Percentiles rank a stretch among this genome's conserved stretches.
phyloP scores from a whole-genome alignment of 495 filamentous ascomycete species.

The Hypoxylon rickii region DNA sequence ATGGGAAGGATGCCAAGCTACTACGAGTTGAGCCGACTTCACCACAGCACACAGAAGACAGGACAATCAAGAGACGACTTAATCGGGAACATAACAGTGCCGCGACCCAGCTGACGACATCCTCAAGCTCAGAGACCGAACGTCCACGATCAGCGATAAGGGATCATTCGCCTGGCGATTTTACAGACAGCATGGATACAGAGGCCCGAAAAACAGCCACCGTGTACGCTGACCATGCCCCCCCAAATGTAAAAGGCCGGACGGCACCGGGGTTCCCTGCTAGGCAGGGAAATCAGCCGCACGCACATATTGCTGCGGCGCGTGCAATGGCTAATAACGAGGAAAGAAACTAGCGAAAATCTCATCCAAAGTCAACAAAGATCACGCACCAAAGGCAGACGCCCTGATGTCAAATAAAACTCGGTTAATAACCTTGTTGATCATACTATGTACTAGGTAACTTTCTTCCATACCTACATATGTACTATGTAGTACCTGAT shows the following conservation, averaged over 20 bases:
- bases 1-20: not conserved
- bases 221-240: not conserved
- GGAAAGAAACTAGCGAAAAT: not conserved
- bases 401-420: too few relatives aligned
- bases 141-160: not conserved
- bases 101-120: not conserved
- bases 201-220: not conserved
- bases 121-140: not conserved
- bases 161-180: not conserved
- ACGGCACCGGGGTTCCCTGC: not conserved
- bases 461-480: not conserved
- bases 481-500: not conserved
- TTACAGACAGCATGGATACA: conserved; percentile 7
- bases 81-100: not conserved
- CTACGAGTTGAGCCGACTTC: not conserved
- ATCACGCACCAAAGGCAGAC: not conserved
- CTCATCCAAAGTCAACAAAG: too few relatives aligned
- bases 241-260: not conserved
- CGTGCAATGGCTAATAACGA: not conserved
- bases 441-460: not conserved
- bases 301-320: not conserved
- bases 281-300: not conserved
- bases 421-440: too few relatives aligned
- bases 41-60: not conserved
- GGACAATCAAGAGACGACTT: not conserved